Percentiles rank a stretch among this genome's conserved stretches.
phyloP scores from a whole-genome alignment of 257 asterid species.

The Rehmannia glutinosa region DNA sequence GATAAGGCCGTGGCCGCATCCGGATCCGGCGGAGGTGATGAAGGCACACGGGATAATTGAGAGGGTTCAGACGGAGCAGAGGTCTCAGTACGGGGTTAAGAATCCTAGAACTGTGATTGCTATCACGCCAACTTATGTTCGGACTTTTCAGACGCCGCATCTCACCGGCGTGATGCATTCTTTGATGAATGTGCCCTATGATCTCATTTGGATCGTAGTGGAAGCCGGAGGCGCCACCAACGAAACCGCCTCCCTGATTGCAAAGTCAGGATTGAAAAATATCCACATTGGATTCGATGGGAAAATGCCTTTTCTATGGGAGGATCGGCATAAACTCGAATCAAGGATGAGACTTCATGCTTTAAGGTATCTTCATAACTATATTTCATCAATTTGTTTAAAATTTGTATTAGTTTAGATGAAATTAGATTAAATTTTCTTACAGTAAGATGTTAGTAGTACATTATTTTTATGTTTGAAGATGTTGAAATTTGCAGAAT shows the following conservation, averaged over 20 bases:
- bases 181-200: constrained; percentile 80
- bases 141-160: constrained; percentile 94
- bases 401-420: background rate
- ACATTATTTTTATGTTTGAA: constrained; percentile 10
- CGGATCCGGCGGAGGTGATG: constrained; percentile 90
- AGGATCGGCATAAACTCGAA: constrained; percentile 79
- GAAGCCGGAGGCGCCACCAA: constrained; percentile 82
- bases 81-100: constrained; percentile 76
- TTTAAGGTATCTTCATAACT: constrained; percentile 49
- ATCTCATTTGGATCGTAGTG: constrained; percentile 87
- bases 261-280: constrained; percentile 60
- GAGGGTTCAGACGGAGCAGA: constrained; percentile 90
- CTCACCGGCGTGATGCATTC: constrained; percentile 95
- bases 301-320: constrained; percentile 86
- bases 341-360: constrained; percentile 82
- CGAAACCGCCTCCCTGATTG: constrained; percentile 71
- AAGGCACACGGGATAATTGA: constrained; percentile 83
- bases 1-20: constrained; percentile 99
- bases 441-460: background rate
- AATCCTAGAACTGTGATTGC: constrained; percentile 71
- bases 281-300: constrained; percentile 63
- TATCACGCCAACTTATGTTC: constrained; percentile 81
- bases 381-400: background rate
- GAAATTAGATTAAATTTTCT: background rate
- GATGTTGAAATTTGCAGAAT: constrained; percentile 38